Evolutionary conservation across 352 stramenopile species (phyloP).

Genomic region (Poterioochromonas sp.): DNA sequence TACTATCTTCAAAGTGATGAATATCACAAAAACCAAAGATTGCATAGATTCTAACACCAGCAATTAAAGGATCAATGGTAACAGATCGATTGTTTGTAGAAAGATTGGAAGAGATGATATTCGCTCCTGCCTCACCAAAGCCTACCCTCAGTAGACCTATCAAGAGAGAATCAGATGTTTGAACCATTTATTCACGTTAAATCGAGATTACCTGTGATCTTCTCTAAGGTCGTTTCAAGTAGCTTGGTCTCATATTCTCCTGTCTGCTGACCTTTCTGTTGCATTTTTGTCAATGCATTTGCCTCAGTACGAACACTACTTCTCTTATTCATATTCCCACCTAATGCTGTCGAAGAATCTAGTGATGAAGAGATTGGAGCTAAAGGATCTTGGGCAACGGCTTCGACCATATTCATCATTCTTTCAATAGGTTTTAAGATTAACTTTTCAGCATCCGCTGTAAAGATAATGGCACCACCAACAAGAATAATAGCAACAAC

Average conservation of each 20-base stretch:
- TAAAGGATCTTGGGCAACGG: conserved; percentile 19
- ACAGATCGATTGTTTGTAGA: conserved; percentile 49
- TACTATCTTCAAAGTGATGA: conserved; percentile 74
- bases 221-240: conserved; percentile 43
- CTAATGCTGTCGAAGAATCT: not conserved
- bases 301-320: not conserved
- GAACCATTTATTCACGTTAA: not conserved
- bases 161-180: not conserved
- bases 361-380: not conserved
- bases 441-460: conserved; percentile 37
- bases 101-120: conserved; percentile 97
- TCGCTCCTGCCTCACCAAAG: conserved; percentile 85
- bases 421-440: conserved; percentile 44
- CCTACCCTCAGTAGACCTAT: conserved; percentile 80
- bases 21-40: conserved; percentile 92
- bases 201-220: conserved; percentile 34
- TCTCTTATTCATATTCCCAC: not conserved
- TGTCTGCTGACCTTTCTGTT: not conserved
- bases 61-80: conserved; percentile 89
- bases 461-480: conserved; percentile 39
- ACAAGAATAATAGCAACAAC: conserved; percentile 41
- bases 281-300: not conserved
- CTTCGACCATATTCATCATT: conserved; percentile 42
- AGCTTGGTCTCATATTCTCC: conserved; percentile 41
- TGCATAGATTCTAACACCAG: conserved; percentile 74